Conservation (phyloP, 1,284 basidiomycete genomes). For the Cutaneotrichosporon cavernicola region DNA sequence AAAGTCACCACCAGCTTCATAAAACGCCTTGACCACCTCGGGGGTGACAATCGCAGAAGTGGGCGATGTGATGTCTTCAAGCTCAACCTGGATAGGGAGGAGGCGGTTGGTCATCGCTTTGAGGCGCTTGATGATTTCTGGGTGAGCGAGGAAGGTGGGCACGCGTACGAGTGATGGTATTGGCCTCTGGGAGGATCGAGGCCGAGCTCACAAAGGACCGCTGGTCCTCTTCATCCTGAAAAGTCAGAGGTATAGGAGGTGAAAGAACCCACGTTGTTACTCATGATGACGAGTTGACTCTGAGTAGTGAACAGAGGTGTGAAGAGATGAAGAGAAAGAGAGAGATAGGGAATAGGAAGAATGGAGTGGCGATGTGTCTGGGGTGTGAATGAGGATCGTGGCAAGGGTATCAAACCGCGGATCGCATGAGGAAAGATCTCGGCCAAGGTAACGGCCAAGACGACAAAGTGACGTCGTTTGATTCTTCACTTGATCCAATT, state of each 20-base stretch:
- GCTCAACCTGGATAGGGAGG: conserved; percentile 68
- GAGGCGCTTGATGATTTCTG: conserved; percentile 68
- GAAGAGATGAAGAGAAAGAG: conserved; percentile 4
- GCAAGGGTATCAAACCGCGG: too few relatives aligned
- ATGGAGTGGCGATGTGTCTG: background rate
- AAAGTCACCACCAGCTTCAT: conserved; percentile 60
- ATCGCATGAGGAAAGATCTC: background rate
- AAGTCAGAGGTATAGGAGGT: background rate
- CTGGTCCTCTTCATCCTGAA: conserved; percentile 42
- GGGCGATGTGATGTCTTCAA: conserved; percentile 45
- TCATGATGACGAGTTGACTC: conserved; percentile 1
- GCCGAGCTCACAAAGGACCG: conserved; percentile 40
- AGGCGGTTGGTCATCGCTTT: conserved; percentile 72
- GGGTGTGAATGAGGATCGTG: too few relatives aligned
- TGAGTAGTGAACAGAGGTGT: conserved; percentile 2
- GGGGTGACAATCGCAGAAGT: conserved; percentile 53
- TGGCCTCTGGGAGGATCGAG: conserved; percentile 25
- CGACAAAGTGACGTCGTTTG: background rate
- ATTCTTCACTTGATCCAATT: background rate
- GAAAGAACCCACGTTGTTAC: background rate
- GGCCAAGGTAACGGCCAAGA: background rate
- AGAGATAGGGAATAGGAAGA: background rate
- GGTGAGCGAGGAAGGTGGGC: conserved; percentile 1
- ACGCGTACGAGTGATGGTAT: conserved; percentile 22
- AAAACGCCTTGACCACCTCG: conserved; percentile 54